phyloP scores from a whole-genome alignment of 352 stramenopile species.

The Aphanomyces cochlioides region DNA sequence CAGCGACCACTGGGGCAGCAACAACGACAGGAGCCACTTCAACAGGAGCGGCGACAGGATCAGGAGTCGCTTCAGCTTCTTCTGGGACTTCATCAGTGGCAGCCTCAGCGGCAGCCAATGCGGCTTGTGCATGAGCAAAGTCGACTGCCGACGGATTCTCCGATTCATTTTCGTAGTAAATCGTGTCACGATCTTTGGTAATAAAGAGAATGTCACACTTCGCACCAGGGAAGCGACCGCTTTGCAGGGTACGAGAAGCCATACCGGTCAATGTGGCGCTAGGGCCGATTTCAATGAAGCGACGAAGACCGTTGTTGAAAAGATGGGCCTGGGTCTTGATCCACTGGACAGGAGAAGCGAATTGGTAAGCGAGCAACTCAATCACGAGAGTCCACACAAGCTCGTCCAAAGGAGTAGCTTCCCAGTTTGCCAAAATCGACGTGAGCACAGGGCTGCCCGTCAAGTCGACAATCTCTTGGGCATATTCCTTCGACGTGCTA shows the following conservation, averaged over 20 bases:
- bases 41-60: background rate
- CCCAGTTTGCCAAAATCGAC: conserved; percentile 59
- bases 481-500: conserved; percentile 64
- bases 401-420: conserved; percentile 55
- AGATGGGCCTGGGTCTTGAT: conserved; percentile 82
- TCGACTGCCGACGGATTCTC: background rate
- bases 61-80: too few species aligned
- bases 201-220: conserved; percentile 61
- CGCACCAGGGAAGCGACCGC: conserved; percentile 48
- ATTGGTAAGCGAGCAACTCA: conserved; percentile 83
- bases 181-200: background rate
- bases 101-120: too few species aligned
- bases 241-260: conserved; percentile 64
- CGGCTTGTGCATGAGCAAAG: background rate
- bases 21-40: conserved; percentile 3
- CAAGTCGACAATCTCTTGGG: conserved; percentile 59
- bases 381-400: conserved; percentile 66
- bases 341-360: conserved; percentile 83
- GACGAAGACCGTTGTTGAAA: conserved; percentile 43
- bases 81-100: too few species aligned
- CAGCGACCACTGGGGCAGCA: background rate
- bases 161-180: background rate
- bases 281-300: conserved; percentile 78
- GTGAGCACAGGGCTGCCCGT: conserved; percentile 66
- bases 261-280: conserved; percentile 79